Evolutionary conservation across 2,329 filamentous ascomycete genomes (phyloP).

Genomic region (Fusarium transvaalense): DNA sequence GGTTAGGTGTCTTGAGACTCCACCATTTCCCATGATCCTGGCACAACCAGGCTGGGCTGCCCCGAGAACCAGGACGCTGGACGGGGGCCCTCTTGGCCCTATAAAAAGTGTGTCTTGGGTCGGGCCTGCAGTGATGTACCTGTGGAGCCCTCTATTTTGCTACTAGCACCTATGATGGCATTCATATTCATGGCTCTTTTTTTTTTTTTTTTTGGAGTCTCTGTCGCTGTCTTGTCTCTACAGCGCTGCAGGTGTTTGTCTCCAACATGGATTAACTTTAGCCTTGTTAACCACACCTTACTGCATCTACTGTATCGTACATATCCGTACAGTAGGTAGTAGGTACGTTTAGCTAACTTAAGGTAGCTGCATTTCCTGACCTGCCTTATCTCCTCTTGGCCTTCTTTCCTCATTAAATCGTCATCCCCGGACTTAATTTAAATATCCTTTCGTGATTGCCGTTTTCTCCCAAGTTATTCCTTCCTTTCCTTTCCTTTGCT

Average conservation of each 20-base stretch:
- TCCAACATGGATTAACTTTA: slow-evolving; percentile 15
- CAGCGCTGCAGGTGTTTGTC: slow-evolving; percentile 1
- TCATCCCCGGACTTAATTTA: slow-evolving; percentile 29
- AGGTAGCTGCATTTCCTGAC: slow-evolving; percentile 12
- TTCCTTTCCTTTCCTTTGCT: slow-evolving; percentile 1
- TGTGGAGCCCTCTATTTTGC: no score
- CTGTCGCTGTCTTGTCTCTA: slow-evolving; percentile 3
- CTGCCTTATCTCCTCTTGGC: slow-evolving; percentile 30
- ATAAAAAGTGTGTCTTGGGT: slow-evolving; percentile 1
- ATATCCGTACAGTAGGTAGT: no score
- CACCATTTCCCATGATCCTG: slow-evolving; percentile 43
- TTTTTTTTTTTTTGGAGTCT: slow-evolving; percentile 21
- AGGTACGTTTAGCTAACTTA: slow-evolving; percentile 16
- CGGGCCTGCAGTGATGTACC: not conserved
- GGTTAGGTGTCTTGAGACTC: slow-evolving; percentile 19
- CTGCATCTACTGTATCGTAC: slow-evolving; percentile 11
- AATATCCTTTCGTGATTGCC: slow-evolving; percentile 5
- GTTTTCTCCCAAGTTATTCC: slow-evolving; percentile 1
- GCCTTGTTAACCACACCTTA: slow-evolving; percentile 14
- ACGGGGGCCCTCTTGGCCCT: slow-evolving; percentile 36
- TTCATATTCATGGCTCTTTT: slow-evolving; percentile 1
- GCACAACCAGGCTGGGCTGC: slow-evolving; percentile 38
- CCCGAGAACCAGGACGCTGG: slow-evolving; percentile 46
- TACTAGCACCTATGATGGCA: slow-evolving; percentile 21
- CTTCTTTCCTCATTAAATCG: slow-evolving; percentile 37